Percentiles rank a stretch among this genome's conserved stretches.
phyloP scores from a whole-genome alignment of 805 yeast species.

The Yarrowia sp. region DNA sequence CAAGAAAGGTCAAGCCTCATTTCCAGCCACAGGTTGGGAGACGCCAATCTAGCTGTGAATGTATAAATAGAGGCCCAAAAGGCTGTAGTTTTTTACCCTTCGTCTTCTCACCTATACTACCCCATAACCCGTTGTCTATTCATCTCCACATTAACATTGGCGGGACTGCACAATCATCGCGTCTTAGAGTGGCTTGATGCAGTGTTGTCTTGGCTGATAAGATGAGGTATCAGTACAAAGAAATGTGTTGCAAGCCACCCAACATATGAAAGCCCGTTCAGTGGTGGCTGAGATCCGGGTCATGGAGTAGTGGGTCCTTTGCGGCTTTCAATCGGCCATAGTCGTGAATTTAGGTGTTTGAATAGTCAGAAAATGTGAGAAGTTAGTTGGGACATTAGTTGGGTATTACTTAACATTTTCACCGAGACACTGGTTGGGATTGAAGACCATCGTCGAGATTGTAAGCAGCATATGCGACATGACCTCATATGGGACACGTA shows the following conservation, averaged over 20 bases:
- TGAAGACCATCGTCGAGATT: too few relatives aligned
- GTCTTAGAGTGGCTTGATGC: slow-evolving; percentile 21
- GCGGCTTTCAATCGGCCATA: neutral
- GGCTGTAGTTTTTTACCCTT: too few relatives aligned
- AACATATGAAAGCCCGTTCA: neutral
- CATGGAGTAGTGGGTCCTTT: neutral
- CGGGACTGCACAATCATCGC: slow-evolving; percentile 9
- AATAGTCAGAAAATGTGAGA: too few relatives aligned
- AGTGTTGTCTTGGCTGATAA: slow-evolving; percentile 14
- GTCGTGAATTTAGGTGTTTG: neutral
- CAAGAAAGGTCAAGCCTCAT: slow-evolving; percentile 6
- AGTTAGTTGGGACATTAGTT: too few relatives aligned
- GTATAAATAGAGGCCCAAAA: neutral
- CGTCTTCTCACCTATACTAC: neutral
- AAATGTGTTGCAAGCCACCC: slow-evolving; percentile 5
- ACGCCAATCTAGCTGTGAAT: neutral
- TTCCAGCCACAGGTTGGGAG: slow-evolving; percentile 10
- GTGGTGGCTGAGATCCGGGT: slow-evolving; percentile 25
- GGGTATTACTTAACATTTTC: too few relatives aligned
- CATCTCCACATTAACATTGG: slow-evolving; percentile 10
- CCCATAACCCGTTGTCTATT: neutral
- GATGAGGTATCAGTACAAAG: neutral
- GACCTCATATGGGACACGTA: too few relatives aligned
- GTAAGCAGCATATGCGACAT: too few relatives aligned
- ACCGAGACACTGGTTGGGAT: too few relatives aligned